Evolutionary conservation across 2,329 filamentous ascomycete genomes (phyloP), one percentile per base, ranked within the genome.

Genomic region (Nigrospora sphaerica): DNA sequence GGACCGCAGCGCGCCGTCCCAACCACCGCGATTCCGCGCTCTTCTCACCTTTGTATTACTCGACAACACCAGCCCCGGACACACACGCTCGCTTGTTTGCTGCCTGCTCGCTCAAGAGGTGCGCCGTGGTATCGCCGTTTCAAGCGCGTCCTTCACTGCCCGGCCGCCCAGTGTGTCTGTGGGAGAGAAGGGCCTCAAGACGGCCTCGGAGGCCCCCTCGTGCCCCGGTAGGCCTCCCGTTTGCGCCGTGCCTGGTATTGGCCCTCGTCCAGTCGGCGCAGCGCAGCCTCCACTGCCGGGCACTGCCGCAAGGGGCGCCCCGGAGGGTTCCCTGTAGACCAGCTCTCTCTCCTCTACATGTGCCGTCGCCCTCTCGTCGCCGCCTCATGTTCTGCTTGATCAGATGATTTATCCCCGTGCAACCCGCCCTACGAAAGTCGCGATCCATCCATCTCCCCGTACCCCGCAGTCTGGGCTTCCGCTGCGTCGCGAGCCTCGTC

Each of bases 11-110:
- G 40, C 23, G 40, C 32, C 40, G 40, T 42, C 40, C 32, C 40
- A 42, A 42, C 40, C 32, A 42, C 40, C 40, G 42, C 42, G 42
- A 44, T 23, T 37, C 28, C 33, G 36, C 32, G 42, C 33, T 16
- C 36, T 23, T 34, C 40, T 42, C 32, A 18, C 23, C 34, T n/a
- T n/a, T 34, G 40, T 42, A 42, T 42, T 23, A 42, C 40, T 42
- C 34, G 40, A 23, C 32, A 13, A 19, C 40, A 42, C 32, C 32
- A 28, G 23, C 7, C 28, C 28, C 28, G 19, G 23, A 37, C 13
- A 37, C n/a, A 31, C 35, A 35, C 42, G 42, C 42, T 44, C 42
- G 42, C 42, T 44, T 37, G 31, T 37, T 44, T 32, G 34, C 35
- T 33, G 17, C 23, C 12, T n/a, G 28, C 42, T 34, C 23, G 42